Evolutionary conservation across 2,329 filamentous ascomycete species (phyloP), one percentile per base, ranked within the genome.

Genomic region (Phialophora verrucosa): DNA sequence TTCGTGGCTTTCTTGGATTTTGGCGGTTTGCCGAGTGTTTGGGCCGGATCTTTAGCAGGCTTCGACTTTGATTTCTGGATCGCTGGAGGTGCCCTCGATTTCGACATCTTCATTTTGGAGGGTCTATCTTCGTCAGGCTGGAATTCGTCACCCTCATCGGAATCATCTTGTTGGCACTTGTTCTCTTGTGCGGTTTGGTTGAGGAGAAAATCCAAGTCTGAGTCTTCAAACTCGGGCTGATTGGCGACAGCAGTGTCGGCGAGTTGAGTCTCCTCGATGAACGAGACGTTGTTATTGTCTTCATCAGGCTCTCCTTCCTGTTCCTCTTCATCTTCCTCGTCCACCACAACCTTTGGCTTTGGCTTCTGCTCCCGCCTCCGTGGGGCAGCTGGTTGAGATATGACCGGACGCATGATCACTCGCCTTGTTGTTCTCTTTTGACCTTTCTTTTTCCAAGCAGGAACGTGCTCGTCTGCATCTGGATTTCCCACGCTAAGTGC

Each of bases 371-470:
- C 12, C 49, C 11, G 49, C 31, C 14, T 35, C 11, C n/a, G 27
- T 31, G 47, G 17, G 25, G 71, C 64, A 8, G 75, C 70, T n/a
- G 67, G 67, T 27, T 69, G 69, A 53, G 59, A 61, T 20, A 57
- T 67, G 2, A 77, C 75, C 1, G 81, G 81, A 55, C 77, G 79
- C 76, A 83, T 81, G 44, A 73, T 76, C 12, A 81, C 78, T 55
- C 77, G 72, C 59, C 79, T 76, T 1, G 82, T 83, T 5, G 80
- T 82, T 55, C 82, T 75, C 69, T 83, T 83, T 68, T 83, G 82
- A 1, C 81, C 81, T 70, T 79, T 82, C 74, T 83, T 83, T 72
- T 81, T 83, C 73, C 76, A 82, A 14, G 63, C 53, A 56, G 57
- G 72, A 44, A 51, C 31, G 6, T 25, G 29, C 8, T 61, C 17